Conservation (phyloP, 805 yeast species). For the Candida peoriensis region DNA sequence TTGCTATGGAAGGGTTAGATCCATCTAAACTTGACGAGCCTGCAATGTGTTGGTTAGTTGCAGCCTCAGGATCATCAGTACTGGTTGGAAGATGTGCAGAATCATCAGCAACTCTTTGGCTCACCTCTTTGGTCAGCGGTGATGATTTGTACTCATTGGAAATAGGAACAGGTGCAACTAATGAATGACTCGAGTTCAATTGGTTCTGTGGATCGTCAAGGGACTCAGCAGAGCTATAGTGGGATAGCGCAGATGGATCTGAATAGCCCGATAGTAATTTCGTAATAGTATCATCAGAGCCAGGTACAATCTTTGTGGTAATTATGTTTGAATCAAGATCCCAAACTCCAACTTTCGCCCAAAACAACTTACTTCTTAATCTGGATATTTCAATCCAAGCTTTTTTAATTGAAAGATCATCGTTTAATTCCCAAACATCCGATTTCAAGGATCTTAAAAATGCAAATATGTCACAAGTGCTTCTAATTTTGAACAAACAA, state of each 20-base stretch:
- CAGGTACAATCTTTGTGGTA: constrained; percentile 30
- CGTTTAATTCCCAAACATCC: constrained; percentile 54
- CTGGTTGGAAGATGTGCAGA: too few species aligned
- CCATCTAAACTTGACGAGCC: too few species aligned
- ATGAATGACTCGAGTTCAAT: too few species aligned
- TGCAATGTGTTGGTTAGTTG: too few species aligned
- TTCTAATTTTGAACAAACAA: constrained; percentile 75
- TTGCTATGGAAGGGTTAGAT: too few species aligned
- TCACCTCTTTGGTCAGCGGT: constrained; percentile 12
- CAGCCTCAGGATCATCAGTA: neutral
- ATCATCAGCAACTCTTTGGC: too few species aligned
- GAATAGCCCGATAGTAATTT: neutral
- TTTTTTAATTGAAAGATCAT: constrained; percentile 35
- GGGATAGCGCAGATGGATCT: neutral
- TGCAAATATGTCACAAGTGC: constrained; percentile 78
- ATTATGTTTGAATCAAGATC: constrained; percentile 35
- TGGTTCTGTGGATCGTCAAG: too few species aligned
- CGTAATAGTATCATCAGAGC: constrained; percentile 8
- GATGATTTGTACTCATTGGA: constrained; percentile 12
- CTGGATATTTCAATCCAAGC: constrained; percentile 64
- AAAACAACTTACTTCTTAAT: constrained; percentile 69
- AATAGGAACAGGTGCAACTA: too few species aligned
- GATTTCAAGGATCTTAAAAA: constrained; percentile 60
- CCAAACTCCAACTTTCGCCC: constrained; percentile 84
- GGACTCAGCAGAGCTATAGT: constrained; percentile 14